phyloP scores from a whole-genome alignment of 2,329 filamentous ascomycete genomes.

The Penicillium sp. region DNA sequence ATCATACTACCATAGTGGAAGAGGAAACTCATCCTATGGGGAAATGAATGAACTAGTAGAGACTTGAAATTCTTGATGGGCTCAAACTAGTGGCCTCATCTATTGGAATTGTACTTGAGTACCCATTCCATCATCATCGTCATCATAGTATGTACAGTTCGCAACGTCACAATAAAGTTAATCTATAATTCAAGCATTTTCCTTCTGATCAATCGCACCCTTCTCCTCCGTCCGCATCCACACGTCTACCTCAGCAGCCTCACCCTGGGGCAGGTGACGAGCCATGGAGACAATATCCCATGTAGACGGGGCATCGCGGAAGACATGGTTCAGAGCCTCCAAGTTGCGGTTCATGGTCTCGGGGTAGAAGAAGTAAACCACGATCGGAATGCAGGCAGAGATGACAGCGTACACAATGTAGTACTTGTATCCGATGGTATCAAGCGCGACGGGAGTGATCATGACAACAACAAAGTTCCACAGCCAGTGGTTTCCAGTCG shows the following conservation, averaged over 20 bases:
- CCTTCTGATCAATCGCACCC: slow-evolving; percentile 16
- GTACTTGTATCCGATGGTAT: slow-evolving; percentile 23
- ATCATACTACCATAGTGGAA: background rate
- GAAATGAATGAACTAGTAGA: background rate
- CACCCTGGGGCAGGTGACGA: slow-evolving; percentile 21
- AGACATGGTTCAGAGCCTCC: slow-evolving; percentile 23
- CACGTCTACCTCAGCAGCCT: slow-evolving; percentile 19
- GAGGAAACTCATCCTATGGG: background rate
- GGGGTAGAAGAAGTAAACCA: slow-evolving; percentile 22
- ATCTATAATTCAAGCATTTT: slow-evolving; percentile 10
- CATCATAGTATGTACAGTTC: slow-evolving; percentile 7
- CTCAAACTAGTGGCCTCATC: background rate
- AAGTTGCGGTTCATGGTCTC: slow-evolving; percentile 29
- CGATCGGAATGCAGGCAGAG: slow-evolving; percentile 19
- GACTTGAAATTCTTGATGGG: background rate
- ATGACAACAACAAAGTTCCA: slow-evolving; percentile 27
- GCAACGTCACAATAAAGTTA: background rate
- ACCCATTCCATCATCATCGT: background rate
- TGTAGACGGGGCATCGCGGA: slow-evolving; percentile 21
- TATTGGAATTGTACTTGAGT: background rate
- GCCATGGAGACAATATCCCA: slow-evolving; percentile 27
- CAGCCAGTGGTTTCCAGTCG: slow-evolving; percentile 23
- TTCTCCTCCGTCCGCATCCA: slow-evolving; percentile 21
- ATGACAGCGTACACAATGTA: slow-evolving; percentile 23
- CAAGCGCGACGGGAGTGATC: slow-evolving; percentile 22